Conservation (phyloP, 78 protist genomes). For the Guillardia theta region DNA sequence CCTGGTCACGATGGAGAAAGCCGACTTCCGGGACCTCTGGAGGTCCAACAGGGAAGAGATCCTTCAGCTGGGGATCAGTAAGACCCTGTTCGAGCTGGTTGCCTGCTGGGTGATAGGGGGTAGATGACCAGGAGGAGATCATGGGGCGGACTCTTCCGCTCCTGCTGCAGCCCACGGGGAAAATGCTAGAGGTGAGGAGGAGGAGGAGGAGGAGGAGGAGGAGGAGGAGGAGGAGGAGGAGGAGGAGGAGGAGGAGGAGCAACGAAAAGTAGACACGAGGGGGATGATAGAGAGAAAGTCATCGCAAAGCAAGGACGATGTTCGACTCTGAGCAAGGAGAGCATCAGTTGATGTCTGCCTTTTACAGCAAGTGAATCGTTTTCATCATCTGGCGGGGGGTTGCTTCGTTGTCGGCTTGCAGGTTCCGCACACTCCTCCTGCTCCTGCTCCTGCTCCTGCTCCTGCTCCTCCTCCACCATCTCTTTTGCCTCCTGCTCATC, state of each 20-base stretch:
- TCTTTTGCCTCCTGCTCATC: constrained; percentile 27
- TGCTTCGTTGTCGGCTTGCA: neutral
- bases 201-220: neutral
- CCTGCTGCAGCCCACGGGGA: too few relatives aligned
- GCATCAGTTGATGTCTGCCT: neutral
- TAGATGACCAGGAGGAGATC: too few relatives aligned
- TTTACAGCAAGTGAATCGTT: neutral
- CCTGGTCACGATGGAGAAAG: neutral
- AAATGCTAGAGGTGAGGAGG: neutral
- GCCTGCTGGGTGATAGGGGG: too few relatives aligned
- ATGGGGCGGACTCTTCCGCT: too few relatives aligned
- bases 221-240: neutral
- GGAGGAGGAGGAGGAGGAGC: neutral
- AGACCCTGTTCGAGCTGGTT: too few relatives aligned
- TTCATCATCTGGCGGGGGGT: neutral
- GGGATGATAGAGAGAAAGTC: too few relatives aligned
- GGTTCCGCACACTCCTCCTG: neutral
- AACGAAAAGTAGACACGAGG: neutral
- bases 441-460: neutral
- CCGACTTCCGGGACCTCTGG: neutral
- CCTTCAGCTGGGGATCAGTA: too few relatives aligned
- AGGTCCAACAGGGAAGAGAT: too few relatives aligned
- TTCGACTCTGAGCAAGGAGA: too few relatives aligned
- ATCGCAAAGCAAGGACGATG: too few relatives aligned
- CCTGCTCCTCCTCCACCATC: neutral